Evolutionary conservation across 2,329 filamentous ascomycete species (phyloP).

Genomic region (Elsinoe australis): DNA sequence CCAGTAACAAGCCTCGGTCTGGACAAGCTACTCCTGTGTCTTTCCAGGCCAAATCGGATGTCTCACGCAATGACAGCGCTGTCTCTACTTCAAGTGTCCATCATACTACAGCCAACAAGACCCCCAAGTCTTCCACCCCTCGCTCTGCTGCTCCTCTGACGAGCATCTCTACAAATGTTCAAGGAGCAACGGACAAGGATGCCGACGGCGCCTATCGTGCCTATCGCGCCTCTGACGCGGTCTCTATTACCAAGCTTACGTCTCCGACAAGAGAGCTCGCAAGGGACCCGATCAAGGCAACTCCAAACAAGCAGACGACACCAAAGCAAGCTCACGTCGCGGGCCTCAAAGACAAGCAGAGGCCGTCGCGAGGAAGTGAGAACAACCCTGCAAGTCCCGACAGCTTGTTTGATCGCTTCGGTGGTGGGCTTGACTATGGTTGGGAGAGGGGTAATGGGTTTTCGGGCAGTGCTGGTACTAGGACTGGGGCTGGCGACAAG

Average conservation of each 20-base stretch:
- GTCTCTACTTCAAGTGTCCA: slow-evolving; percentile 24
- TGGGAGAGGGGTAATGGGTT: slow-evolving; percentile 32
- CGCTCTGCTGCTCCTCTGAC: slow-evolving; percentile 5
- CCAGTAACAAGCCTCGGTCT: slow-evolving; percentile 3
- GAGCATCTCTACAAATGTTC: slow-evolving; percentile 14
- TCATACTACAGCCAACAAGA: slow-evolving; percentile 18
- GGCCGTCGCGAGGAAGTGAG: too few species aligned
- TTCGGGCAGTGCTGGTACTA: slow-evolving; percentile 33
- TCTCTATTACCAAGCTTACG: slow-evolving; percentile 8
- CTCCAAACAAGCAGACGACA: slow-evolving; percentile 1
- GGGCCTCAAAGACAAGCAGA: too few species aligned
- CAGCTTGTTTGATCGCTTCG: slow-evolving; percentile 28
- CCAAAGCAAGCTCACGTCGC: too few species aligned
- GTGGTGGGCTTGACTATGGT: slow-evolving; percentile 33
- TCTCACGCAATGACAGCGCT: slow-evolving; percentile 26
- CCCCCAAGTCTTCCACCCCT: slow-evolving; percentile 20
- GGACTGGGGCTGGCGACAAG: slow-evolving; percentile 23
- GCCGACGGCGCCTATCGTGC: slow-evolving; percentile 15
- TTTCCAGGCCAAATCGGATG: slow-evolving; percentile 14
- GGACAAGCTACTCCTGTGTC: slow-evolving; percentile 10
- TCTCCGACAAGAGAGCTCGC: neutral
- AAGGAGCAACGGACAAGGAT: neutral
- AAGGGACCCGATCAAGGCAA: neutral
- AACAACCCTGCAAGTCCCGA: too few species aligned
- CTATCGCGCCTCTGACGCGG: slow-evolving; percentile 11